These are phyloP conservation scores for Kalaharituber pfeilii DNA, from an alignment of 2,329 filamentous ascomycete genomes.

Conservation along the genomic window DNA sequence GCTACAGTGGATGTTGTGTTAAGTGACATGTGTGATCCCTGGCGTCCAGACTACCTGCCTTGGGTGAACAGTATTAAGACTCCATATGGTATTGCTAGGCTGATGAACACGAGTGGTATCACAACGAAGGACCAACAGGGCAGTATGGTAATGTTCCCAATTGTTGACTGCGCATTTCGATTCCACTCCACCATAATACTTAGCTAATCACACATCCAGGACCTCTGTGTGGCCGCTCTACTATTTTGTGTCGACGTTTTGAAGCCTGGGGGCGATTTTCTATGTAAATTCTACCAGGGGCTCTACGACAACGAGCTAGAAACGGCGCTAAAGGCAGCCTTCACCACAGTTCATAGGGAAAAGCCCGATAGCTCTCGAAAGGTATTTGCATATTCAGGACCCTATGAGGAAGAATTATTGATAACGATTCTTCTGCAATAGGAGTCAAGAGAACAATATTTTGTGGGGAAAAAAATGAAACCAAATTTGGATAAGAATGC, in stretches of 20 bases:
- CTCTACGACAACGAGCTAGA: conserved; percentile 68
- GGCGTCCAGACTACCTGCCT: conserved; percentile 61
- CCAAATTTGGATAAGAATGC: conserved; percentile 8
- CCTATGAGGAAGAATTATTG: too few species aligned
- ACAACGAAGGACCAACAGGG: background rate
- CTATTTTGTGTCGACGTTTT: conserved; percentile 74
- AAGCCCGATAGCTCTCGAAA: conserved; percentile 83
- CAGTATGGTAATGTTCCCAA: background rate
- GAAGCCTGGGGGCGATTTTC: conserved; percentile 65
- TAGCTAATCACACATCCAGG: conserved; percentile 36
- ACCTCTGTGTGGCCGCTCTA: conserved; percentile 73
- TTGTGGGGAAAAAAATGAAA: conserved; percentile 13
- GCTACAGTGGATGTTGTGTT: conserved; percentile 71
- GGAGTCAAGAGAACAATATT: conserved; percentile 21
- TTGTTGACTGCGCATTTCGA: too few species aligned
- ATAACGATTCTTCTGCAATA: too few species aligned
- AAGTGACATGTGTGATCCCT: conserved; percentile 98
- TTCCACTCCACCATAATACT: background rate
- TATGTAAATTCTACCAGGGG: conserved; percentile 97
- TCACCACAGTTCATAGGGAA: conserved; percentile 62
- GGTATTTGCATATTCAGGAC: conserved; percentile 46
- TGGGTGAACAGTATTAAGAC: conserved; percentile 51
- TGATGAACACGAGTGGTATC: background rate
- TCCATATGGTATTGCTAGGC: background rate
- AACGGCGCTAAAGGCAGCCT: conserved; percentile 54